Conservation (phyloP, 1,284 basidiomycete genomes). For the Chalciporus sp. region DNA sequence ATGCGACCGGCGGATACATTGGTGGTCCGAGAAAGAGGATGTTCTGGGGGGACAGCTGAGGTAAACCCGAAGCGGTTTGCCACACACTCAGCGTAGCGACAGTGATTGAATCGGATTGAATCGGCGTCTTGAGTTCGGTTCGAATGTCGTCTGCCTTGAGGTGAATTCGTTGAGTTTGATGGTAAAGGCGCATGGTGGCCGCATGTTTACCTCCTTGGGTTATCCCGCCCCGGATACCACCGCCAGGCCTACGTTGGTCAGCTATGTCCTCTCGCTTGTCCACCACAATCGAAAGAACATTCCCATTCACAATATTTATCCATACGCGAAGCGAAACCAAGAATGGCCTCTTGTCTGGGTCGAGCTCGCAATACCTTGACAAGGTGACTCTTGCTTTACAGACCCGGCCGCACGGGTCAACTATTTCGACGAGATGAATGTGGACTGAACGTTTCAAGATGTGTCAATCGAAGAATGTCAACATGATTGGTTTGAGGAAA, state of each 20-base stretch:
- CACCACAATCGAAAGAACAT: constrained; percentile 1
- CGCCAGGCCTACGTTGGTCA: too few species aligned
- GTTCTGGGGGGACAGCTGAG: constrained; percentile 24
- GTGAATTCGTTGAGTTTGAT: constrained; percentile 28
- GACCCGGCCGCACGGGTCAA: background rate
- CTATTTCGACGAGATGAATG: background rate
- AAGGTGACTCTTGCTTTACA: background rate
- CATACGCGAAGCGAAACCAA: background rate
- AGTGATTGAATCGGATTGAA: constrained; percentile 26
- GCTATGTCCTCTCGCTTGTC: constrained; percentile 24
- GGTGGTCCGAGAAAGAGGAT: constrained; percentile 10
- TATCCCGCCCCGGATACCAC: constrained; percentile 13
- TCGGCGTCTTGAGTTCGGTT: constrained; percentile 19
- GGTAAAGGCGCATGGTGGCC: constrained; percentile 26
- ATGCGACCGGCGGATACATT: constrained; percentile 6
- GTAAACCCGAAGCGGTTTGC: constrained; percentile 30
- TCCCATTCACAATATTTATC: background rate
- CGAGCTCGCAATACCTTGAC: background rate
- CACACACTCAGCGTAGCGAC: constrained; percentile 10
- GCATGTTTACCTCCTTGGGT: constrained; percentile 31
- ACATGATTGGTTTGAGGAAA: background rate
- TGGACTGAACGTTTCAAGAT: background rate
- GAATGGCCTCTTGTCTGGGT: background rate
- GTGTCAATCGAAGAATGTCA: background rate
- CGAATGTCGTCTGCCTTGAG: constrained; percentile 28